phyloP scores from a whole-genome alignment of 2,329 filamentous ascomycete genomes.

The Zalaria sp. region DNA sequence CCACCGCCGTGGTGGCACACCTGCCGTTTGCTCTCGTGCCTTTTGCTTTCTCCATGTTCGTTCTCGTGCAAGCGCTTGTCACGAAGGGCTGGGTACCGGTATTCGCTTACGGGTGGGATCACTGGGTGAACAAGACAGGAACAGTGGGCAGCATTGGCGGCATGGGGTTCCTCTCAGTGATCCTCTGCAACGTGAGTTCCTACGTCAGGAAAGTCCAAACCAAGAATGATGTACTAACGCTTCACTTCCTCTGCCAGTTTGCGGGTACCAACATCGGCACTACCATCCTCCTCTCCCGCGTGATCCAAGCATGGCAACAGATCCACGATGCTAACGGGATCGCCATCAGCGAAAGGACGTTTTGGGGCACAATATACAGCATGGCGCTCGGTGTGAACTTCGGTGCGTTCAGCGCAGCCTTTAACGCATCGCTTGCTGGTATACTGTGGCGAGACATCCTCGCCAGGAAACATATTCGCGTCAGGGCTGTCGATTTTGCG shows the following conservation, averaged over 20 bases:
- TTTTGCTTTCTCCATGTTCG: conserved; percentile 61
- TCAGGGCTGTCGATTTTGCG: conserved; percentile 51
- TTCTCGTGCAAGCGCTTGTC: conserved; percentile 57
- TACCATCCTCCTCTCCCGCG: conserved; percentile 56
- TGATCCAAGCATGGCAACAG: conserved; percentile 53
- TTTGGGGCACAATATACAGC: conserved; percentile 61
- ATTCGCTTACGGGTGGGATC: conserved; percentile 60
- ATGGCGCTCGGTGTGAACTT: conserved; percentile 66
- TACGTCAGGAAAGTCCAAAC: background rate
- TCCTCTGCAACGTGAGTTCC: conserved; percentile 54
- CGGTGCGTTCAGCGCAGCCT: conserved; percentile 58
- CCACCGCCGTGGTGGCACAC: conserved; percentile 49
- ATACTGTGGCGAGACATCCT: conserved; percentile 62
- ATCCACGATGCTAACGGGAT: conserved; percentile 36
- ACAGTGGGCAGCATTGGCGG: conserved; percentile 54
- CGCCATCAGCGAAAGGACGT: conserved; percentile 48
- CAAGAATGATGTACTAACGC: conserved; percentile 7
- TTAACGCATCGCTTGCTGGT: conserved; percentile 58
- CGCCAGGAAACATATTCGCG: conserved; percentile 50
- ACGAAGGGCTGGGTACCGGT: conserved; percentile 63
- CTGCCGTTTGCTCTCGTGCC: conserved; percentile 55
- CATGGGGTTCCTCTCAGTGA: conserved; percentile 58
- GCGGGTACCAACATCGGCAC: conserved; percentile 67
- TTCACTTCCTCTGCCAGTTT: conserved; percentile 35
- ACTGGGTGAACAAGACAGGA: conserved; percentile 57